These are phyloP conservation scores for Aschersonia sp. DNA, from an alignment of 2,329 filamentous ascomycete genomes.

Conservation along the genomic window DNA sequence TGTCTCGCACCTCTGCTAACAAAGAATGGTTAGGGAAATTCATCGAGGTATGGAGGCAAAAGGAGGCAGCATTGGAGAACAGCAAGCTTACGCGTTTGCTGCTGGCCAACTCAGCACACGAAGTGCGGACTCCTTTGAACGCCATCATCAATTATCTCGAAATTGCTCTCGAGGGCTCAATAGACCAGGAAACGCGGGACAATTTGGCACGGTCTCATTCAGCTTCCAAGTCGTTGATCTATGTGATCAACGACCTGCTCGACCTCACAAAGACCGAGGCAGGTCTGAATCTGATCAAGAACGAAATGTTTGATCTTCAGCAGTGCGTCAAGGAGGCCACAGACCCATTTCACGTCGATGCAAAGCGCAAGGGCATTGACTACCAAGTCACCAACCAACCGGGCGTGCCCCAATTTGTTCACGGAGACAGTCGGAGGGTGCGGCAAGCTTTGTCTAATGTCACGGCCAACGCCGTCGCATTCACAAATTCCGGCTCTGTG, in stretches of 20 bases:
- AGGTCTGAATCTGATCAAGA: conserved; percentile 62
- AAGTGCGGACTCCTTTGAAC: conserved; percentile 80
- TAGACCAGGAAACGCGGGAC: conserved; percentile 73
- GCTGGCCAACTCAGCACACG: conserved; percentile 78
- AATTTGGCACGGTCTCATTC: conserved; percentile 76
- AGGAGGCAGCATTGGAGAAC: conserved; percentile 69
- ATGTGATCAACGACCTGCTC: conserved; percentile 83
- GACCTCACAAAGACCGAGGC: conserved; percentile 83
- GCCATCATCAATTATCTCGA: conserved; percentile 92
- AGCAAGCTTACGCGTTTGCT: conserved; percentile 68
- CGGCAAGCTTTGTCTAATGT: conserved; percentile 73
- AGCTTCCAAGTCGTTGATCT: conserved; percentile 82
- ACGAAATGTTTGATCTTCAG: conserved; percentile 62
- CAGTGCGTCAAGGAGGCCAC: conserved; percentile 64
- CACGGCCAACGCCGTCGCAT: conserved; percentile 70
- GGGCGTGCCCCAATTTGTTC: conserved; percentile 53
- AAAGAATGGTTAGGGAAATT: conserved; percentile 40
- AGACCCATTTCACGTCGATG: conserved; percentile 58
- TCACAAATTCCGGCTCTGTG: conserved; percentile 54
- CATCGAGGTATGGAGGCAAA: conserved; percentile 86
- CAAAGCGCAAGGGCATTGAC: conserved; percentile 56
- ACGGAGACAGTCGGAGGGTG: conserved; percentile 68
- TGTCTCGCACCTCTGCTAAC: neutral
- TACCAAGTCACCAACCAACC: conserved; percentile 56
- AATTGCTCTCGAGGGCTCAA: conserved; percentile 67